These are phyloP conservation scores for Metschnikowia lunata DNA, from an alignment of 805 yeast genomes.

Conservation along the genomic window DNA sequence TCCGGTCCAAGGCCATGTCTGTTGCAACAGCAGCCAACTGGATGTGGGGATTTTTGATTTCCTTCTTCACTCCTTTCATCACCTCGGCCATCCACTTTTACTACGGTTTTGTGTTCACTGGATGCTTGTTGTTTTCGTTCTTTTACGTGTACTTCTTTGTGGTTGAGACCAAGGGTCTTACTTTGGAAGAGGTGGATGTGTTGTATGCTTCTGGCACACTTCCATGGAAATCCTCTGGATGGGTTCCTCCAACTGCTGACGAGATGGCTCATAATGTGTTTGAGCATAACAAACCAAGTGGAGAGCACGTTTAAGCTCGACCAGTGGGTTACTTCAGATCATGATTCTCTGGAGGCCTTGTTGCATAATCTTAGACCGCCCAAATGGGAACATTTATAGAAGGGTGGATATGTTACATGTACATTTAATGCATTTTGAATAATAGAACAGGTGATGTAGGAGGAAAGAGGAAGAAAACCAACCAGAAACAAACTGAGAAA, in stretches of 20 bases:
- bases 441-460: too few relatives aligned
- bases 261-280: conserved; percentile 34
- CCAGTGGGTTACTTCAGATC: too few relatives aligned
- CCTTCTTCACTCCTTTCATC: conserved; percentile 68
- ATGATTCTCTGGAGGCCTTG: background rate
- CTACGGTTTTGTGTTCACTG: conserved; percentile 64
- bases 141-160: conserved; percentile 70
- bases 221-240: conserved; percentile 43
- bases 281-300: conserved; percentile 28
- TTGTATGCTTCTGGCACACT: conserved; percentile 44
- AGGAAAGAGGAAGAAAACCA: too few relatives aligned
- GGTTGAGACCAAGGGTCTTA: conserved; percentile 75
- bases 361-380: too few relatives aligned
- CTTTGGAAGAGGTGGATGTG: conserved; percentile 78
- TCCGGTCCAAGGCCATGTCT: conserved; percentile 60
- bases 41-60: conserved; percentile 58
- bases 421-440: background rate
- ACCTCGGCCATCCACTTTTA: conserved; percentile 57
- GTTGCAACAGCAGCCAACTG: conserved; percentile 63
- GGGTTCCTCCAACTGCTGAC: conserved; percentile 46
- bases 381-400: background rate
- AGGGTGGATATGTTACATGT: too few relatives aligned
- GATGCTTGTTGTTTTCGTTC: conserved; percentile 57
- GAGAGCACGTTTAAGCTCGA: conserved; percentile 11
- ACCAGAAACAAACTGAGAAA: too few relatives aligned